Conservation (phyloP, 768 basidiomycete species). For the Suillus plorans region DNA sequence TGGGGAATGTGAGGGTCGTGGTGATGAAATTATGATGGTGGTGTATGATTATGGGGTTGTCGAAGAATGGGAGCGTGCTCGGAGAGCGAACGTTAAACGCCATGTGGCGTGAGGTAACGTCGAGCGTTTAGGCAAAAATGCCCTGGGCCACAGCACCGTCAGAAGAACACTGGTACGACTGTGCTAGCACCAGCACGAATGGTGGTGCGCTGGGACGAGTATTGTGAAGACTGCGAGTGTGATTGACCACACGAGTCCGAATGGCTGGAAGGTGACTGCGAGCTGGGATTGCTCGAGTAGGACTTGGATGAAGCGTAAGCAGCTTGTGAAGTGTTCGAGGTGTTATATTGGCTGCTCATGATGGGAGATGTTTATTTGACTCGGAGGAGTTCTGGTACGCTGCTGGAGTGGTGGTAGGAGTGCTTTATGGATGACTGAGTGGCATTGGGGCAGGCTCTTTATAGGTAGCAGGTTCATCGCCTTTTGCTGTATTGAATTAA, state of each 20-base stretch:
- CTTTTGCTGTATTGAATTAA: slow-evolving; percentile 20
- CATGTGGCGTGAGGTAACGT: background rate
- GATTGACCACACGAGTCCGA: slow-evolving; percentile 21
- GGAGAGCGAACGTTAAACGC: background rate
- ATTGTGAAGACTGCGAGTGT: slow-evolving; percentile 26
- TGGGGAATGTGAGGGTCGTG: background rate
- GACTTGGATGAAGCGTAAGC: slow-evolving; percentile 23
- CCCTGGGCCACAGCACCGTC: slow-evolving; percentile 11
- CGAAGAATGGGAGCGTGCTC: background rate
- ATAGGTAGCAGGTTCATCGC: slow-evolving; percentile 31
- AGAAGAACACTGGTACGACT: slow-evolving; percentile 63
- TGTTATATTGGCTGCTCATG: slow-evolving; percentile 30
- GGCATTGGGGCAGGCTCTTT: slow-evolving; percentile 14
- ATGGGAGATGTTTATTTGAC: slow-evolving; percentile 3
- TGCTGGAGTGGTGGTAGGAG: background rate
- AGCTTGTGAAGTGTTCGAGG: slow-evolving; percentile 15
- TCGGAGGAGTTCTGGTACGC: background rate
- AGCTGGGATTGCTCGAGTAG: slow-evolving; percentile 9
- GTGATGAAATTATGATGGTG: background rate
- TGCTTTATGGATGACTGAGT: slow-evolving; percentile 1
- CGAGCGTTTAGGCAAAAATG: background rate
- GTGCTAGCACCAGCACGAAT: slow-evolving; percentile 51
- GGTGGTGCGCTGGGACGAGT: slow-evolving; percentile 30
- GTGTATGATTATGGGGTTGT: background rate
- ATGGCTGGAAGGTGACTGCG: slow-evolving; percentile 21